Conservation (phyloP, 495 filamentous ascomycete species). For the Tuber melanosporum region DNA sequence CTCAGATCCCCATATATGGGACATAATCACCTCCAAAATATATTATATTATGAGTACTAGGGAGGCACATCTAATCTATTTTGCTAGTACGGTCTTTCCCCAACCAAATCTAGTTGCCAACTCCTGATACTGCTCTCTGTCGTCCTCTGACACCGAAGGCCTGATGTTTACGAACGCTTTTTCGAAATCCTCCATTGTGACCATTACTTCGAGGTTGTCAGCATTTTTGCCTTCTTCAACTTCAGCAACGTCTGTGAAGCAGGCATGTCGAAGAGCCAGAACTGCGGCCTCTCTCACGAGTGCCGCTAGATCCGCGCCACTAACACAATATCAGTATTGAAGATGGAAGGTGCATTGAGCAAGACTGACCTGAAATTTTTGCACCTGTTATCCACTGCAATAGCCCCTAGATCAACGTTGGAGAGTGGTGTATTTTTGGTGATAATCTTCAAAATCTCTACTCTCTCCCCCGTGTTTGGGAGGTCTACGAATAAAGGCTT, state of each 20-base stretch:
- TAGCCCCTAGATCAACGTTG: constrained; percentile 48
- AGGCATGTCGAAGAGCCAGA: constrained; percentile 31
- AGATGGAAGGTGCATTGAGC: not conserved
- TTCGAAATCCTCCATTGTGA: constrained; percentile 70
- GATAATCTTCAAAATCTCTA: constrained; percentile 76
- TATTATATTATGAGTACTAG: not conserved
- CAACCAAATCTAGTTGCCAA: constrained; percentile 45
- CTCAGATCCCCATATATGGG: not conserved
- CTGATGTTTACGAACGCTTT: constrained; percentile 62
- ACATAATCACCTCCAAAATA: not conserved
- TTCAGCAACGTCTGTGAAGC: constrained; percentile 35
- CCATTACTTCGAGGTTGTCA: constrained; percentile 31
- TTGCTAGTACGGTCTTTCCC: constrained; percentile 17
- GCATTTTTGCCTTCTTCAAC: constrained; percentile 22
- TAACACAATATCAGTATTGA: not conserved
- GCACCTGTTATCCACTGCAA: constrained; percentile 63
- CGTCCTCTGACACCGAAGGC: constrained; percentile 68
- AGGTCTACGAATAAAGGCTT: constrained; percentile 86
- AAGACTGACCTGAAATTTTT: constrained; percentile 59
- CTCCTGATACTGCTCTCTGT: constrained; percentile 59
- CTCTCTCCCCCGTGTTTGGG: constrained; percentile 68
- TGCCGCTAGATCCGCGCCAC: constrained; percentile 77
- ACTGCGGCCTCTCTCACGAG: constrained; percentile 54
- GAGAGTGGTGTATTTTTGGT: constrained; percentile 56
- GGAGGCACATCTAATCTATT: not conserved